phyloP scores from a whole-genome alignment of 2,329 filamentous ascomycete species.

The Stenocarpella maydis region DNA sequence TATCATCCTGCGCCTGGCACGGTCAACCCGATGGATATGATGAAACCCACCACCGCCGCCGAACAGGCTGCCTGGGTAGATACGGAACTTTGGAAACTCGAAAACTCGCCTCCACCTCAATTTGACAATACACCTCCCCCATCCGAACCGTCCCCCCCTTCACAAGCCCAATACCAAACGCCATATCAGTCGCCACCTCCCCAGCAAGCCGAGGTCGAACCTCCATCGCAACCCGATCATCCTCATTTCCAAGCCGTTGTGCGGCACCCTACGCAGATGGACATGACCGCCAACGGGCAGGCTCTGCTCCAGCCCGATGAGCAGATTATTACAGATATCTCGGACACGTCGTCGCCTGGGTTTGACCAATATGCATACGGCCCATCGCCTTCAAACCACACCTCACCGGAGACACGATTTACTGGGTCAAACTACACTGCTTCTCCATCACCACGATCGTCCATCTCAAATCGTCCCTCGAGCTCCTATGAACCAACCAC shows the following conservation, averaged over 20 bases:
- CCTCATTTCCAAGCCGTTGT: constrained; percentile 35
- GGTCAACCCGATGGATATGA: constrained; percentile 63
- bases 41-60: constrained; percentile 51
- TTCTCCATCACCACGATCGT: constrained; percentile 36
- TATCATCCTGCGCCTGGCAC: constrained; percentile 53
- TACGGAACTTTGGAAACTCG: constrained; percentile 47
- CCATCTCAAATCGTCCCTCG: constrained; percentile 32
- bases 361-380: constrained; percentile 45
- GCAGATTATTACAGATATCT: constrained; percentile 41
- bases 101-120: constrained; percentile 42
- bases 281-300: constrained; percentile 34
- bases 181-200: constrained; percentile 18
- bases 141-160: constrained; percentile 25
- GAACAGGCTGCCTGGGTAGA: constrained; percentile 46
- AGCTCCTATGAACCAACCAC: constrained; percentile 39
- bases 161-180: constrained; percentile 18
- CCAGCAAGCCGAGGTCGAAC: constrained; percentile 8
- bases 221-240: constrained; percentile 19
- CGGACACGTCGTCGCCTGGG: constrained; percentile 52
- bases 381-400: constrained; percentile 51
- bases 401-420: constrained; percentile 57
- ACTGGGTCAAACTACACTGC: constrained; percentile 41
- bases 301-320: constrained; percentile 35
- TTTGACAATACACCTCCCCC: constrained; percentile 26
- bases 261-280: constrained; percentile 36